Conservation (phyloP, 345 rosid genomes). For the Acer yangbiense region DNA sequence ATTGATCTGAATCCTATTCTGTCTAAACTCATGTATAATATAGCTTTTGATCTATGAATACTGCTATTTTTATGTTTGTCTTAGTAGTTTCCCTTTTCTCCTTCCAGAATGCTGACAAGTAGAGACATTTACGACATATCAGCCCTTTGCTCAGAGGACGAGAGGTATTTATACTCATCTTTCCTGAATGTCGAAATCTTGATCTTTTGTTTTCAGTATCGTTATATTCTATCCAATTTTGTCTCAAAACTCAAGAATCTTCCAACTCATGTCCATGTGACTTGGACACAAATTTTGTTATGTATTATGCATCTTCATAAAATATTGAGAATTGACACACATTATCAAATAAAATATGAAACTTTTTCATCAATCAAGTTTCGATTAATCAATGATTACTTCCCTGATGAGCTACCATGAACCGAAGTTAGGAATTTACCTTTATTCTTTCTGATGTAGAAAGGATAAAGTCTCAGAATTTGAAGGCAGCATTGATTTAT, state of each 20-base stretch:
- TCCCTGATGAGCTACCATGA: neutral
- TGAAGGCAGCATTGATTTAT: neutral
- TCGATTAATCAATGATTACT: neutral
- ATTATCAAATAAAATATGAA: neutral
- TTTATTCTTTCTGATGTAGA: neutral
- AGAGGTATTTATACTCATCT: constrained; percentile 52
- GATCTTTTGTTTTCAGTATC: neutral
- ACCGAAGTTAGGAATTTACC: neutral
- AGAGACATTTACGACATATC: constrained; percentile 81
- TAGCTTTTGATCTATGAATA: neutral
- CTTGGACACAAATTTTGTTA: neutral
- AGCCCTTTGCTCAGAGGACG: constrained; percentile 73
- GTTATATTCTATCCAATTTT: neutral
- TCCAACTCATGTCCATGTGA: neutral
- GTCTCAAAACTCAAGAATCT: neutral
- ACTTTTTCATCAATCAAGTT: neutral
- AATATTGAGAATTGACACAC: neutral
- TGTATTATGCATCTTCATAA: neutral
- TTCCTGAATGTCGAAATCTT: neutral
- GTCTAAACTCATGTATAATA: neutral
- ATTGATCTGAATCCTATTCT: neutral
- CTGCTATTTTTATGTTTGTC: neutral
- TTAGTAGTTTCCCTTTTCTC: constrained; percentile 8
- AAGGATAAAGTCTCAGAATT: neutral
- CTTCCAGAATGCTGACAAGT: constrained; percentile 60